Base-by-base conservation (phyloP, 768 basidiomycete species). In the Auriculariales sp. region DNA sequence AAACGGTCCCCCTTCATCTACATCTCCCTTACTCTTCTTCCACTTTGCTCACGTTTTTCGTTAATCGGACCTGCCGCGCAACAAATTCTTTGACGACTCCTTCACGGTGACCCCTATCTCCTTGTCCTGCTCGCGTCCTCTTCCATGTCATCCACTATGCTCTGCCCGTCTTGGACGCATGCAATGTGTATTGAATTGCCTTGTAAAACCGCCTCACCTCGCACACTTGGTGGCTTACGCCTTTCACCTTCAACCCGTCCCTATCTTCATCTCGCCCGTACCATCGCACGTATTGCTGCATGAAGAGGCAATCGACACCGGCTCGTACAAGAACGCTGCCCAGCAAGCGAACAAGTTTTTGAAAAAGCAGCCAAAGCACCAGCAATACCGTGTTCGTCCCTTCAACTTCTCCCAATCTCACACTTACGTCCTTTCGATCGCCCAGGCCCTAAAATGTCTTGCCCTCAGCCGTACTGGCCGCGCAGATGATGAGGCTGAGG, bases 261-360 rank as follows among this genome's bases (percentile, higher is more conserved):
- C 22, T 47, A 6, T 19, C 25, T 5, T 24, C 5, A n/a, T 47
- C 46, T 27, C 30, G 46, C 17, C n/a, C n/a, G n/a, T n/a, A n/a
- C n/a, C n/a, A n/a, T n/a, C n/a, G n/a, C n/a, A n/a, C 49, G 54
- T 35, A 53, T 51, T 25, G 28, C 31, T 47, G 17, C 3, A 52
- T 46, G 3, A 61, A 91, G 88, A 91, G 73, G 81, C 88, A 42
- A 70, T 91, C 54, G 88, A 91, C 67, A 84, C 78, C 39, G 81
- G 83, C 44, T 85, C 86, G 12, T 86, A 84, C 69, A 91, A 91
- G 68, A 79, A 83, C 32, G 88, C 89, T 17, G 74, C 91, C 49
- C 78, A 87, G 33, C 72, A 79, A 6, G 89, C 87, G 67, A 90
- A 88, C 64, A 91, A 91, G 65, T 63, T 91, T 27, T 73, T 91